Evolutionary conservation across 345 rosid species (phyloP), one percentile per base, ranked within the genome.

Genomic region (Populus davidiana): DNA sequence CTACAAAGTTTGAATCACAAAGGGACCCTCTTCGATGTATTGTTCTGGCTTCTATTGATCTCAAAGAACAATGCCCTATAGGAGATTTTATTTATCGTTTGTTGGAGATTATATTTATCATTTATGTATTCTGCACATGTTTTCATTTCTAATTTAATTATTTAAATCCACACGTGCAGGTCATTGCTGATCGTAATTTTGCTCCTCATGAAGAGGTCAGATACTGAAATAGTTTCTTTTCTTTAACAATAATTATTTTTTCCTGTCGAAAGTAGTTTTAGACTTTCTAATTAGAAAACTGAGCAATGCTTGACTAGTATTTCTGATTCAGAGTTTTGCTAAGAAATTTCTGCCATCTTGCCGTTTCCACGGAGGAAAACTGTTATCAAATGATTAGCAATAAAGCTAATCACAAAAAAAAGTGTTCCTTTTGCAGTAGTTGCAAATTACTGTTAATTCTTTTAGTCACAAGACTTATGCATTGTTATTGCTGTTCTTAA

Each of bases 191-290:
- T 82, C 87, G 88, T 67, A 63, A 88, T 84, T 94, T 88, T 86
- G 80, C 88, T 82, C 88, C 91, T 71, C 88, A 90, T 52, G 95
- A 92, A 64, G 94, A 94, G 98, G 97, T 94, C 39, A 70, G 87
- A 79, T 33, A 56, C 27, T 35, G 33, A 50, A 31, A 79, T 5
- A 44, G 56, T 38, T 33, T 74, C 7, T 67, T 76, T 33, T 43
- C 18, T 59, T 41, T 59, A 33, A 43, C 47, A 33, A 52, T 7
- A 12, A 10, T 77, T 72, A 74, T 59, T 5, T 20, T 67, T 74
- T 39, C 11, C 4, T 59, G 5, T 3, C 0, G 5, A 44, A 47
- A 70, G 31, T 74, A 16, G 52, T 14, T 0, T 47, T 70, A 14
- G 62, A 56, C 8, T 72, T 23, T 54, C 29, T 35, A 38, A 20